Evolutionary conservation across 495 filamentous ascomycete species (phyloP).

Genomic region (Cercophora newfieldiana): DNA sequence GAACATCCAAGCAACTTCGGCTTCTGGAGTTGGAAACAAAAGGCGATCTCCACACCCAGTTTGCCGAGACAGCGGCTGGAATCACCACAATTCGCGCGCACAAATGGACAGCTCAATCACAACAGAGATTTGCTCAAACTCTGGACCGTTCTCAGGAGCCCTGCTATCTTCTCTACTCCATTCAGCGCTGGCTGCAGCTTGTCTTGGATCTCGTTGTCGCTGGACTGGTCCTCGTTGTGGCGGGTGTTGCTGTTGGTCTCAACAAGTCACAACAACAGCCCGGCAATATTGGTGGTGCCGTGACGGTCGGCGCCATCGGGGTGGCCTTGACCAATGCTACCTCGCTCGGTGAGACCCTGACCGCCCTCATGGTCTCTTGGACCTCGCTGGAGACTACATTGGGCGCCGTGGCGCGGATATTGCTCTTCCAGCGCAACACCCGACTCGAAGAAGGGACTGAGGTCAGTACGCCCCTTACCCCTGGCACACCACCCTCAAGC

Average conservation of each 20-base stretch:
- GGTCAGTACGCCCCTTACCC: too few species aligned
- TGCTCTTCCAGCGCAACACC: constrained; percentile 30
- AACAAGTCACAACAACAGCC: too few species aligned
- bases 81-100: constrained; percentile 43
- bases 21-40: constrained; percentile 55
- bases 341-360: constrained; percentile 23
- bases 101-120: constrained; percentile 24
- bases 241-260: constrained; percentile 28
- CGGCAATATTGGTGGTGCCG: too few species aligned
- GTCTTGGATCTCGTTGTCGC: constrained; percentile 40
- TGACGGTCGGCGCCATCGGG: constrained; percentile 9
- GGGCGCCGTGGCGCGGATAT: constrained; percentile 46
- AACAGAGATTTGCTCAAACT: background rate
- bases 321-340: constrained; percentile 13
- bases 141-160: constrained; percentile 41
- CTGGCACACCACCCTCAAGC: constrained; percentile 31
- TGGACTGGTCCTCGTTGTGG: constrained; percentile 32
- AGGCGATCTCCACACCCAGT: constrained; percentile 42
- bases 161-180: constrained; percentile 42
- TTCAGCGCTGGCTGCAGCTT: constrained; percentile 44
- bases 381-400: constrained; percentile 48
- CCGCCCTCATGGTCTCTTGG: constrained; percentile 38
- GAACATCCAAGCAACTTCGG: constrained; percentile 51
- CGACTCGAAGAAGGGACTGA: too few species aligned
- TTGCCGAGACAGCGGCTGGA: constrained; percentile 39